phyloP scores from a whole-genome alignment of 768 basidiomycete genomes.

The Psilocybe cyanescens region DNA sequence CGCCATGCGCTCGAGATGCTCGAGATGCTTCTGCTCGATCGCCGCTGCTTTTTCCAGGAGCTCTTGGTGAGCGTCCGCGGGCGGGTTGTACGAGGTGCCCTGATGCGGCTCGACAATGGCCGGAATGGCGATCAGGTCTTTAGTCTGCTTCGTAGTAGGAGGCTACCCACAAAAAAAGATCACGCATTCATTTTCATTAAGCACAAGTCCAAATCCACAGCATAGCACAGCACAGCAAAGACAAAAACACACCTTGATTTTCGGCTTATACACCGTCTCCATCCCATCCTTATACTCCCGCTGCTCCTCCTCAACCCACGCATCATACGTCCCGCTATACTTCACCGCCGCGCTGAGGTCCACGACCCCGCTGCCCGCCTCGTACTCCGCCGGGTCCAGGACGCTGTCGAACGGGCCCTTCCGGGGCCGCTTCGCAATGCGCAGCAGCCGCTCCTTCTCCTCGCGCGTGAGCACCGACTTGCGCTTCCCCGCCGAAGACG shows the following conservation, averaged over 20 bases:
- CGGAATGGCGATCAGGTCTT: slow-evolving; percentile 60
- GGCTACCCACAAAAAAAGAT: slow-evolving; percentile 36
- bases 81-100: slow-evolving; percentile 91
- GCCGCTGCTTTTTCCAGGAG: slow-evolving; percentile 71
- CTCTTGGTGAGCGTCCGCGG: slow-evolving; percentile 69
- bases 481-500: slow-evolving; percentile 36
- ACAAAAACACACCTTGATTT: slow-evolving; percentile 53
- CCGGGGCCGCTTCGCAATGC: slow-evolving; percentile 74
- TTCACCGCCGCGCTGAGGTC: slow-evolving; percentile 73
- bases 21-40: slow-evolving; percentile 61
- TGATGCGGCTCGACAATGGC: slow-evolving; percentile 76
- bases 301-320: slow-evolving; percentile 57
- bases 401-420: slow-evolving; percentile 76
- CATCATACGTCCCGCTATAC: slow-evolving; percentile 67
- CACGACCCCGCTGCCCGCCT: slow-evolving; percentile 64
- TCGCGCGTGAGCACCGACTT: slow-evolving; percentile 55
- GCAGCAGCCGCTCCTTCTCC: slow-evolving; percentile 76
- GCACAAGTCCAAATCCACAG: too few relatives aligned
- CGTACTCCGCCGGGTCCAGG: slow-evolving; percentile 69
- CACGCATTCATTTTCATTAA: slow-evolving; percentile 53
- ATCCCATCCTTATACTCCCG: slow-evolving; percentile 40
- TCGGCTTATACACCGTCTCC: slow-evolving; percentile 46
- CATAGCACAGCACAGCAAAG: too few relatives aligned
- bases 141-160: slow-evolving; percentile 49
- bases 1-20: slow-evolving; percentile 55